These are phyloP conservation scores for Candida dajiaensis DNA, from an alignment of 805 yeast genomes.

Conservation along the genomic window DNA sequence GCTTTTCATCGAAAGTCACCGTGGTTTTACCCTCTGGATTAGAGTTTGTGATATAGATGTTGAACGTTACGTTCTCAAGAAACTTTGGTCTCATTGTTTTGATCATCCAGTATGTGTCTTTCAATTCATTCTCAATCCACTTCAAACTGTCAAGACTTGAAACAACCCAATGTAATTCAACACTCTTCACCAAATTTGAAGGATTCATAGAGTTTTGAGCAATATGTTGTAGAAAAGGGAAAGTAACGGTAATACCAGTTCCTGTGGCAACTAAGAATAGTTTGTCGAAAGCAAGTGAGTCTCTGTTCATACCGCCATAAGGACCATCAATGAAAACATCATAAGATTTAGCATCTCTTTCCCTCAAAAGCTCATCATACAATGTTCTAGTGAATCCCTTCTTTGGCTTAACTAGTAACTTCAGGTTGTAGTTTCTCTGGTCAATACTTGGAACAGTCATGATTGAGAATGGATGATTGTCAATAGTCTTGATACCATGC, in stretches of 20 bases:
- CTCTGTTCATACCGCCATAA: slow-evolving; percentile 48
- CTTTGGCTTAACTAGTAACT: slow-evolving; percentile 39
- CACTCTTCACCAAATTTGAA: slow-evolving; percentile 19
- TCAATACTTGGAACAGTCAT: slow-evolving; percentile 27
- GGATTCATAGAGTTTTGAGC: slow-evolving; percentile 7
- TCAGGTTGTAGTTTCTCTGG: slow-evolving; percentile 25
- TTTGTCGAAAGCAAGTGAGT: slow-evolving; percentile 38
- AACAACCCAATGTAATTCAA: slow-evolving; percentile 43
- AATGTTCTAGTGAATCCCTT: slow-evolving; percentile 40
- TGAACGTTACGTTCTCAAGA: slow-evolving; percentile 8
- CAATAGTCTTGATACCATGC: slow-evolving; percentile 37
- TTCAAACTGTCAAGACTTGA: slow-evolving; percentile 27
- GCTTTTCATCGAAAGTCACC: background rate
- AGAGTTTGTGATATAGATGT: slow-evolving; percentile 27
- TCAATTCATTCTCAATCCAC: slow-evolving; percentile 37
- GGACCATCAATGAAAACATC: slow-evolving; percentile 45
- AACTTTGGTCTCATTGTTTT: background rate
- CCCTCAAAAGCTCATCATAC: slow-evolving; percentile 10
- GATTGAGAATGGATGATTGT: slow-evolving; percentile 54
- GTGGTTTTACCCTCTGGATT: slow-evolving; percentile 1
- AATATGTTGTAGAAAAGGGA: slow-evolving; percentile 35
- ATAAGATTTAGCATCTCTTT: slow-evolving; percentile 23
- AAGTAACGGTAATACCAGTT: slow-evolving; percentile 44
- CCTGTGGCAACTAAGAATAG: slow-evolving; percentile 41
- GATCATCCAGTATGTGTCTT: background rate